Conservation (phyloP, 139 green algal species). For the Coelastrella sp. region DNA sequence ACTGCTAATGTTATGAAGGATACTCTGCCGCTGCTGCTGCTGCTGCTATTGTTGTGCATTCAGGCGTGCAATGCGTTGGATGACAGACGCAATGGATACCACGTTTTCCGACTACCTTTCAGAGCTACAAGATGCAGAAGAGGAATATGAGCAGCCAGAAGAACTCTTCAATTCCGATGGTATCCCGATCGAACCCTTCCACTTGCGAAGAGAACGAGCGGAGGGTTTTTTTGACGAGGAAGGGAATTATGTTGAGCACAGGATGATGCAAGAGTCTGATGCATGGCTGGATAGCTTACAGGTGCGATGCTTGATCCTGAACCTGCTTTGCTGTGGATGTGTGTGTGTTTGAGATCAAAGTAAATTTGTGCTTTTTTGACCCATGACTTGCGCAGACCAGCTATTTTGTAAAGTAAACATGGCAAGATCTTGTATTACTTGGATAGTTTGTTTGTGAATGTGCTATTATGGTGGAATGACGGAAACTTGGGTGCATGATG, state of each 20-base stretch:
- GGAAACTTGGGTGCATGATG: too few species aligned
- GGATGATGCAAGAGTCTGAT: constrained; percentile 64
- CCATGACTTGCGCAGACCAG: too few species aligned
- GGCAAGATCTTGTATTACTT: too few species aligned
- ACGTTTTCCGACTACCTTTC: constrained; percentile 40
- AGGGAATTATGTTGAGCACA: constrained; percentile 82
- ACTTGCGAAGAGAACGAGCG: constrained; percentile 81
- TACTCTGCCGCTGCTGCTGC: background rate
- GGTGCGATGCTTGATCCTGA: too few species aligned
- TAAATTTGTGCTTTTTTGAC: too few species aligned
- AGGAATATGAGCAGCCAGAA: constrained; percentile 66
- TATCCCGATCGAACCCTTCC: constrained; percentile 88
- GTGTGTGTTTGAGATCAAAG: too few species aligned
- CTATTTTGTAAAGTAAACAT: too few species aligned
- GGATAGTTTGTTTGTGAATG: too few species aligned
- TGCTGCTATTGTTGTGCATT: background rate
- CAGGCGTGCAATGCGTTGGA: constrained; percentile 25
- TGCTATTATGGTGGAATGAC: too few species aligned
- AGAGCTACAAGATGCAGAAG: constrained; percentile 59
- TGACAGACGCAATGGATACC: constrained; percentile 5
- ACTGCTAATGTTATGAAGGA: background rate
- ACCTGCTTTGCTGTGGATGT: too few species aligned
- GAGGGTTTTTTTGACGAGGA: constrained; percentile 55
- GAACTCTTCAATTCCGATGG: constrained; percentile 67
- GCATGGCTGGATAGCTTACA: constrained; percentile 76